Evolutionary conservation across 192 early-diverging fungal species (phyloP).

Genomic region (Gryganskiella cystojenkinii): DNA sequence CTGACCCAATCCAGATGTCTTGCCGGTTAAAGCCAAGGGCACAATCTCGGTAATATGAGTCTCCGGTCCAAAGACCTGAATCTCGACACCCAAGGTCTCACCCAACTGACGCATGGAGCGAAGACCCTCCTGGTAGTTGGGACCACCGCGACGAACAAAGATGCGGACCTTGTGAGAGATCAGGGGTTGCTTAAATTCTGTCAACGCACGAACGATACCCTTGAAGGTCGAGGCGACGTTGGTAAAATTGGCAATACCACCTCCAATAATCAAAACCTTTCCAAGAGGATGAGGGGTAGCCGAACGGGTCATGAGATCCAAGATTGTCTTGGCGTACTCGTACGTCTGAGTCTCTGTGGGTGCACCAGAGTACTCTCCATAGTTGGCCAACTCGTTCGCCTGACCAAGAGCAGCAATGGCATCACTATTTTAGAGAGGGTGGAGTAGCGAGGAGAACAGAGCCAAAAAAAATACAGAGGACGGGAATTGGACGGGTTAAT

Average conservation of each 20-base stretch:
- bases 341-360: slow-evolving; percentile 99
- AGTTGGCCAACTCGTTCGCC: slow-evolving; percentile 97
- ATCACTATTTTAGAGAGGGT: slow-evolving; percentile 67
- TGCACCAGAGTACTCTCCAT: slow-evolving; percentile 99
- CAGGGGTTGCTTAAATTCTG: slow-evolving; percentile 90
- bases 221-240: slow-evolving; percentile 99
- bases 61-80: slow-evolving; percentile 97
- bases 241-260: slow-evolving; percentile 99
- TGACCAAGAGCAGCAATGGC: slow-evolving; percentile 98
- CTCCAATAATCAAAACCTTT: slow-evolving; percentile 98
- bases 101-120: slow-evolving; percentile 93
- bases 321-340: slow-evolving; percentile 98
- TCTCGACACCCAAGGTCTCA: slow-evolving; percentile 92
- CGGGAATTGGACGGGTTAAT: neutral
- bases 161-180: slow-evolving; percentile 91
- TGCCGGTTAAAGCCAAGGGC: slow-evolving; percentile 87
- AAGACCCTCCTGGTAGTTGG: slow-evolving; percentile 99
- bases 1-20: slow-evolving; percentile 61
- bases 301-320: slow-evolving; percentile 98
- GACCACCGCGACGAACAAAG: slow-evolving; percentile 97
- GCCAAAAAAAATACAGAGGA: too few species aligned
- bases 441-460: too few species aligned
- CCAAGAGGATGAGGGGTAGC: slow-evolving; percentile 80
- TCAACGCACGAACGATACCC: slow-evolving; percentile 95
- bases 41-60: slow-evolving; percentile 99